Evolutionary conservation across 2,329 filamentous ascomycete genomes (phyloP).

Genomic region (Botrytis paeoniae): DNA sequence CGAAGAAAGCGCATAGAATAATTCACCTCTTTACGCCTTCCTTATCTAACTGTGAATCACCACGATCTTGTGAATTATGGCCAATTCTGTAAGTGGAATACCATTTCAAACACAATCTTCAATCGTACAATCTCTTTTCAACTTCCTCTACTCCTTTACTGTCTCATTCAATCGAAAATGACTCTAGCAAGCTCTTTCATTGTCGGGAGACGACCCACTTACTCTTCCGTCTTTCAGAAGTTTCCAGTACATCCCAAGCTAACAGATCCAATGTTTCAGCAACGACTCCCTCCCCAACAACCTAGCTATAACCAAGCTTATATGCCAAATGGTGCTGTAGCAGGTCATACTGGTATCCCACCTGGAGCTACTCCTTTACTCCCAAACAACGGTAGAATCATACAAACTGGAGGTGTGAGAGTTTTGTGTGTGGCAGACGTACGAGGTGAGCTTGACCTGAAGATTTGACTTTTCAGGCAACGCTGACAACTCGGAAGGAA

Average conservation of each 20-base stretch:
- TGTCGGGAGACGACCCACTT: not conserved
- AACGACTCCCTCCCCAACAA: conserved; percentile 37
- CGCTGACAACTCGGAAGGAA: conserved; percentile 58
- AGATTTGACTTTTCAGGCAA: conserved; percentile 16
- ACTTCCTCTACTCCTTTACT: not conserved
- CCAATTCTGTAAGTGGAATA: conserved; percentile 18
- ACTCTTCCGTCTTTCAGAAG: conserved; percentile 7
- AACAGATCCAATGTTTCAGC: conserved; percentile 31
- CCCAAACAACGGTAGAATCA: conserved; percentile 64
- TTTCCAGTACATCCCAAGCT: conserved; percentile 24
- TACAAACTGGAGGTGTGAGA: conserved; percentile 63
- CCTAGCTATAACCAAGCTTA: conserved; percentile 44
- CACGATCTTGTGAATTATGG: conserved; percentile 18
- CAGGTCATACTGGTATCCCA: conserved; percentile 46
- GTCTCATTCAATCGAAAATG: not conserved
- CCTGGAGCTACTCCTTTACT: conserved; percentile 62
- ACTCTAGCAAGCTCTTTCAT: not conserved
- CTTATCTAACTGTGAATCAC: conserved; percentile 14
- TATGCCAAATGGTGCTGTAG: conserved; percentile 59
- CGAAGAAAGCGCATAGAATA: conserved; percentile 8
- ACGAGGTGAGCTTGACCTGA: conserved; percentile 52
- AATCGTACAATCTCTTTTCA: not conserved
- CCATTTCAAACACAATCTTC: not conserved
- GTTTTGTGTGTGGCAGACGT: conserved; percentile 71
- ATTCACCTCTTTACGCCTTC: conserved; percentile 14